Conservation (phyloP, 2,329 filamentous ascomycete species). For the Uncinocarpus reesii region DNA sequence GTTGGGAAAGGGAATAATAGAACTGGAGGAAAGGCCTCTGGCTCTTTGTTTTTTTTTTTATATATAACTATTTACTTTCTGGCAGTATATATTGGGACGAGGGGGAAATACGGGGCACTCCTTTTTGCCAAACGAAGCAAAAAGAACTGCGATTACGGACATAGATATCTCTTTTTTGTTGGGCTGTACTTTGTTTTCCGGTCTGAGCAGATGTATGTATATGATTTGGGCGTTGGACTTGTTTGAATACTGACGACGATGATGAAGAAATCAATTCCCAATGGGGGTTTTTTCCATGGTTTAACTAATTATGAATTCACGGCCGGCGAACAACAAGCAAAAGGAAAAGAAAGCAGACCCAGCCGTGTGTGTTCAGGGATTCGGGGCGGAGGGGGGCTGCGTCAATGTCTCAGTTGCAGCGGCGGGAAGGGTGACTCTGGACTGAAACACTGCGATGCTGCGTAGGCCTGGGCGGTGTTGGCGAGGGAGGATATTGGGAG, state of each 20-base stretch:
- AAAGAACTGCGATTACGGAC: neutral
- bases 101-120: neutral
- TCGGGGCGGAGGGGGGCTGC: neutral
- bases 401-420: neutral
- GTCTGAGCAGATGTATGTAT: neutral
- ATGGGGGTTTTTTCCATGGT: no score
- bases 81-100: conserved; percentile 8
- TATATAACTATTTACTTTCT: conserved; percentile 12
- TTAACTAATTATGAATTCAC: no score
- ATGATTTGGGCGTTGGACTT: neutral
- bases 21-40: conserved; percentile 8
- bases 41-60: neutral
- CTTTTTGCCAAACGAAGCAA: no score
- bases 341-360: no score
- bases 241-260: neutral
- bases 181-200: no score
- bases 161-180: neutral
- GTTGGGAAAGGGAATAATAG: conserved; percentile 2
- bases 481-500: no score
- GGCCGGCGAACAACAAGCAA: no score
- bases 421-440: neutral
- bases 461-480: neutral
- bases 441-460: neutral
- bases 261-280: no score
- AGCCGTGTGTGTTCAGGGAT: neutral